Evolutionary conservation across 305 asterid genomes (phyloP).

Genomic region (Fraxinus angustifolia): DNA sequence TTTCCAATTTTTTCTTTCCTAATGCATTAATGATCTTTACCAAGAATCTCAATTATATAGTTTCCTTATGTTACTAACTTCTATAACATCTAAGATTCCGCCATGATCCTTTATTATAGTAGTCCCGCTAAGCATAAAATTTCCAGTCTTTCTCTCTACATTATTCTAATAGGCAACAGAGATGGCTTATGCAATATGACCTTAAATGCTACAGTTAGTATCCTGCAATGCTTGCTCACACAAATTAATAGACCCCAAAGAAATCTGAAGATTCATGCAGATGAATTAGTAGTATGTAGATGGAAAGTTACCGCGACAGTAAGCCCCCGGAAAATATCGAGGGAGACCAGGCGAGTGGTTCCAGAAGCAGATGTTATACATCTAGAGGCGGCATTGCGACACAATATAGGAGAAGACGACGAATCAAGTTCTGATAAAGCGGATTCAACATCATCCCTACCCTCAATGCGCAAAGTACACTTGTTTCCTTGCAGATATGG

Average conservation of each 20-base stretch:
- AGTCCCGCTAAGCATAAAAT: not conserved
- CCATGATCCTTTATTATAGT: not conserved
- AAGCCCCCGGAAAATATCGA: slow-evolving; percentile 62
- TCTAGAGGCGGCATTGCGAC: slow-evolving; percentile 11
- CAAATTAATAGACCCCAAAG: not conserved
- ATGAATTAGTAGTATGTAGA: not conserved
- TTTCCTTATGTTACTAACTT: not conserved
- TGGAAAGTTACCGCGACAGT: slow-evolving; percentile 49
- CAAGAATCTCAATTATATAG: not conserved
- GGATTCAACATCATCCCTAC: slow-evolving; percentile 23
- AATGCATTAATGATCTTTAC: not conserved
- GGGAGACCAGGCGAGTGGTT: slow-evolving; percentile 50
- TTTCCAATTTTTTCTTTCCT: not conserved
- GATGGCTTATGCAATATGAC: not conserved
- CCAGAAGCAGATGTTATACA: not conserved
- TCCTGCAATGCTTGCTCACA: not conserved
- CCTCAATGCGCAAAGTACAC: not conserved
- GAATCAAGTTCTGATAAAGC: slow-evolving; percentile 24
- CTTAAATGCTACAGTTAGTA: not conserved
- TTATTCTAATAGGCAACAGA: not conserved
- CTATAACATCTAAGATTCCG: not conserved
- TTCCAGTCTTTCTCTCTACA: not conserved
- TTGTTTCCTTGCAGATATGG: slow-evolving; percentile 21
- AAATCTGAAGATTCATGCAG: not conserved
- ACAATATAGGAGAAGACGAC: slow-evolving; percentile 21